A percentile compares a stretch with the other conserved stretches of the same genome.
phyloP scores from a whole-genome alignment of 2,329 filamentous ascomycete species.

The Beauveria varroae region DNA sequence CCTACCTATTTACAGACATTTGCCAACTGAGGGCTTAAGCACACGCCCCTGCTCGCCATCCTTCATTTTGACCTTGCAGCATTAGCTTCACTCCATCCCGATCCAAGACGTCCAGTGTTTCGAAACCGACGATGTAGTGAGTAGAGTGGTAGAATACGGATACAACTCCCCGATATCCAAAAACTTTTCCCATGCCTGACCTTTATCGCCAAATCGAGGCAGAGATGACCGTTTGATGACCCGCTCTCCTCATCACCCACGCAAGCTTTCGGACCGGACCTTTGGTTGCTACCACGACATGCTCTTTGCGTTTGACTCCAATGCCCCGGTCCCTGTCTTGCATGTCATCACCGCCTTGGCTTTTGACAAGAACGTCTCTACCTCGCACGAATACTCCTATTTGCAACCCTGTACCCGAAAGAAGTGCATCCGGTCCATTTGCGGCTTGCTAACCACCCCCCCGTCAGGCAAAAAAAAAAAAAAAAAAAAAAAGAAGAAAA shows the following conservation, averaged over 20 bases:
- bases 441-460: too few relatives aligned
- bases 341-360: too few relatives aligned
- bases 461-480: too few relatives aligned
- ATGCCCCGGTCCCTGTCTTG: too few relatives aligned
- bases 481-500: too few relatives aligned
- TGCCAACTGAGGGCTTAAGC: background rate
- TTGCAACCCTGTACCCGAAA: too few relatives aligned
- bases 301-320: too few relatives aligned
- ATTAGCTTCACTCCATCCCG: background rate
- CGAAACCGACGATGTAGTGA: background rate
- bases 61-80: background rate
- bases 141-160: background rate
- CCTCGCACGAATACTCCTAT: too few relatives aligned
- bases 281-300: too few relatives aligned
- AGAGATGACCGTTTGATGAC: background rate
- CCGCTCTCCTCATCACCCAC: background rate
- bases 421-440: too few relatives aligned
- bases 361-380: too few relatives aligned
- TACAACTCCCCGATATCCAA: background rate
- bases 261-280: too few relatives aligned
- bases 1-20: background rate
- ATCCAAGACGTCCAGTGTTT: conserved; percentile 6
- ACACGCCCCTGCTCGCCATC: background rate
- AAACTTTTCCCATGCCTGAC: background rate
- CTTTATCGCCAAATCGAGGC: background rate